A percentile compares a stretch with the other conserved stretches of the same genome.
Conservation (phyloP, 2,329 filamentous ascomycete genomes). For the Fusarium veterinarium region DNA sequence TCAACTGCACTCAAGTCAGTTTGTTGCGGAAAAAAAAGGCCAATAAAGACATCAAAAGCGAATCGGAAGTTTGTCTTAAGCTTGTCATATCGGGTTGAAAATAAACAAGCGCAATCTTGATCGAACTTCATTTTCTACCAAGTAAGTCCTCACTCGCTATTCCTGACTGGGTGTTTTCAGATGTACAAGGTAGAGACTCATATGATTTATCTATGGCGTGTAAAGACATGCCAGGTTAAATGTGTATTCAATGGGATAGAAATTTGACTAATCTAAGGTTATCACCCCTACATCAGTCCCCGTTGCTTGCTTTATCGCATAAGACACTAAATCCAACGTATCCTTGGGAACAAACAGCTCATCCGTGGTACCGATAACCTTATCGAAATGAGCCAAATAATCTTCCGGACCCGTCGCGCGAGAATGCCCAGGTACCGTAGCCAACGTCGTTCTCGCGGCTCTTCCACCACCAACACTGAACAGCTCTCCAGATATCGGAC, state of each 20-base stretch:
- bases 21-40: fast-evolving
- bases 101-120: too few species aligned
- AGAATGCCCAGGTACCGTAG: background rate
- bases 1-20: fast-evolving
- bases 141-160: too few species aligned
- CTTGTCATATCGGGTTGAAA: fast-evolving
- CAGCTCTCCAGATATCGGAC: background rate
- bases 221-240: fast-evolving
- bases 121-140: too few species aligned
- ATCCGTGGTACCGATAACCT: background rate
- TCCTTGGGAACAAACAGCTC: background rate
- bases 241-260: fast-evolving
- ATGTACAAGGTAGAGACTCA: background rate
- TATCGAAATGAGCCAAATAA: background rate
- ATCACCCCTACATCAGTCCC: background rate
- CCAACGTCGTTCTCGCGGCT: background rate
- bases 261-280: background rate
- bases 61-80: background rate
- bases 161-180: fast-evolving
- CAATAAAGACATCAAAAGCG: fast-evolving
- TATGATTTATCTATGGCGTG: fast-evolving
- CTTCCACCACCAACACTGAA: background rate
- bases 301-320: background rate
- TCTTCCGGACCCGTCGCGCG: background rate
- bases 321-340: background rate